phyloP scores from a whole-genome alignment of 495 filamentous ascomycete genomes.

The Penicillium cosmopolitanum region DNA sequence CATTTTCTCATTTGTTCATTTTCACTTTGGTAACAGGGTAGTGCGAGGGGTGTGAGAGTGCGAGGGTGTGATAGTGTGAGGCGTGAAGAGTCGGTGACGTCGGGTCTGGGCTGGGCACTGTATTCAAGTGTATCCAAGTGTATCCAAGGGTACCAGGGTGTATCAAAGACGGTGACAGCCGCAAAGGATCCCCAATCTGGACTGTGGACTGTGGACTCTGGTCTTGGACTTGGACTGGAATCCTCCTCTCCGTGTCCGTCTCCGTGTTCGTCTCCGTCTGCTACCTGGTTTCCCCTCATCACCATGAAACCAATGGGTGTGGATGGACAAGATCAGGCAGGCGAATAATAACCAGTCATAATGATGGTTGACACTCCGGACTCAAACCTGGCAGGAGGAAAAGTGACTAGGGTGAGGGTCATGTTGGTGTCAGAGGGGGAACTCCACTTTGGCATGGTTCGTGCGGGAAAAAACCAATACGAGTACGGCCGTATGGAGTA shows the following conservation, averaged over 20 bases:
- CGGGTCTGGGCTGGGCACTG: background rate
- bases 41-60: too few relatives aligned
- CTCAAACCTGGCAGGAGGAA: too few relatives aligned
- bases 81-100: conserved; percentile 3
- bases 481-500: conserved; percentile 12
- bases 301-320: background rate
- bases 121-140: too few relatives aligned
- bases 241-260: too few relatives aligned
- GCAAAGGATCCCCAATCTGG: background rate
- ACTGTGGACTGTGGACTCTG: too few relatives aligned
- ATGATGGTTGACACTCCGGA: background rate
- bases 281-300: background rate
- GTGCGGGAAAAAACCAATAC: conserved; percentile 1
- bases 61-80: too few relatives aligned
- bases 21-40: background rate
- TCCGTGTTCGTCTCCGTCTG: background rate
- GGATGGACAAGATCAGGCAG: conserved; percentile 1
- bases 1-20: background rate
- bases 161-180: background rate
- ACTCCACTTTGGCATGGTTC: background rate
- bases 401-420: too few relatives aligned
- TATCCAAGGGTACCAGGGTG: background rate
- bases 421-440: too few relatives aligned
- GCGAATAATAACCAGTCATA: background rate
- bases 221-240: too few relatives aligned